These are phyloP conservation scores for Nannizziopsis barbatae DNA, from an alignment of 2,329 filamentous ascomycete genomes.

Conservation along the genomic window DNA sequence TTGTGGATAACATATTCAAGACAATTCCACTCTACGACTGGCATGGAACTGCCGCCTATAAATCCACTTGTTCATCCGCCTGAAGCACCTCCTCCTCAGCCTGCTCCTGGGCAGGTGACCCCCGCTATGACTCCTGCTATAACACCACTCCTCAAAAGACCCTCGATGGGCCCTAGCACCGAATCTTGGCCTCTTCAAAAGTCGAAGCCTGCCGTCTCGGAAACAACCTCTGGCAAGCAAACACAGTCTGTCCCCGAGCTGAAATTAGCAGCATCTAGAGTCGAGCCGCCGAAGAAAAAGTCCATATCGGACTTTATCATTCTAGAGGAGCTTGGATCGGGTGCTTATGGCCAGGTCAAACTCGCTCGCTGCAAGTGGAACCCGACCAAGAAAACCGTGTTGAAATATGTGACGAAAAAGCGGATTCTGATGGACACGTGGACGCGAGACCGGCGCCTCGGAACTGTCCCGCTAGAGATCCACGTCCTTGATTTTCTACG, in stretches of 20 bases:
- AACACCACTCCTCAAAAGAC: constrained; percentile 22
- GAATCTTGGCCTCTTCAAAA: constrained; percentile 41
- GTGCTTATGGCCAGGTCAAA: constrained; percentile 95
- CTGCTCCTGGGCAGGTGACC: constrained; percentile 60
- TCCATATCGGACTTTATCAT: constrained; percentile 83
- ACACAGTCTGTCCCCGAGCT: constrained; percentile 28
- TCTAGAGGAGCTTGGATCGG: constrained; percentile 95
- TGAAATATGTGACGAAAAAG: constrained; percentile 96
- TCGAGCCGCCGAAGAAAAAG: constrained; percentile 51
- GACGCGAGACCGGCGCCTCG: constrained; percentile 84
- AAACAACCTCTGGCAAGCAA: constrained; percentile 34
- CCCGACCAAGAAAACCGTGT: constrained; percentile 67
- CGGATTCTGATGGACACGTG: constrained; percentile 96
- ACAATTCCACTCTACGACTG: constrained; percentile 68
- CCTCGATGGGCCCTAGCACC: constrained; percentile 27
- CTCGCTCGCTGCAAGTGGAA: constrained; percentile 74
- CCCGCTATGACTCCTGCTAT: constrained; percentile 31
- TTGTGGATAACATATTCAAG: constrained; percentile 96
- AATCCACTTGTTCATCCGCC: constrained; percentile 48
- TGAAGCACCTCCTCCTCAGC: constrained; percentile 63
- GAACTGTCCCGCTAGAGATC: constrained; percentile 92
- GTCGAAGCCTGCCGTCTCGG: constrained; percentile 40
- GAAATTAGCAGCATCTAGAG: constrained; percentile 18
- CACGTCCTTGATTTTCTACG: constrained; percentile 91
- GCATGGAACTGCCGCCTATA: constrained; percentile 46